Evolutionary conservation across 1,284 basidiomycete species (phyloP).

Genomic region (Ustilago nuda): DNA sequence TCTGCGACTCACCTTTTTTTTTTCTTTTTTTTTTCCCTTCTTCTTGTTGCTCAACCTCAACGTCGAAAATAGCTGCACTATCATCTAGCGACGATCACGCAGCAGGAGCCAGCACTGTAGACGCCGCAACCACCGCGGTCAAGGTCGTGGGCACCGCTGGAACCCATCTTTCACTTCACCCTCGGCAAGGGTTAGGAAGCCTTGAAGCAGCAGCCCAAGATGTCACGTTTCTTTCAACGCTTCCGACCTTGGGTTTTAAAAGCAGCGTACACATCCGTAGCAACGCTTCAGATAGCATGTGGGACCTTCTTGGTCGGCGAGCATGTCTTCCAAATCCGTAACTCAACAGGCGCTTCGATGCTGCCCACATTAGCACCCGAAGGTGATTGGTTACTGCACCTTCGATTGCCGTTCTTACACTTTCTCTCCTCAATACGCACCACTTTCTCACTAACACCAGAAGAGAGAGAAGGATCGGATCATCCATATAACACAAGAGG

Average conservation of each 20-base stretch:
- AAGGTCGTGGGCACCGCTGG: neutral
- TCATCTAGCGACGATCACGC: no score
- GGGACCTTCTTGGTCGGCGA: slow-evolving; percentile 51
- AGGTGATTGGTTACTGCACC: slow-evolving; percentile 59
- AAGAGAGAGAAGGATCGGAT: neutral
- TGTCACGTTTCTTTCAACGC: slow-evolving; percentile 9
- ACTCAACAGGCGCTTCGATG: slow-evolving; percentile 63
- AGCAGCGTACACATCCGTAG: slow-evolving; percentile 24
- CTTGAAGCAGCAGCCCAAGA: neutral
- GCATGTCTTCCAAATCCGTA: slow-evolving; percentile 56
- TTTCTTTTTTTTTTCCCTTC: no score
- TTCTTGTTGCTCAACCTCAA: neutral
- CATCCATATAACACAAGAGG: slow-evolving; percentile 12
- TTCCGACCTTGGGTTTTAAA: slow-evolving; percentile 17
- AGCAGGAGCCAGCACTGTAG: no score
- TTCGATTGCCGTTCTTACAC: slow-evolving; percentile 49
- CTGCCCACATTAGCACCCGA: slow-evolving; percentile 60
- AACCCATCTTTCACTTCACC: neutral
- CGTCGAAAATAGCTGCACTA: neutral
- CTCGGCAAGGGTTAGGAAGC: neutral
- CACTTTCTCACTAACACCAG: neutral
- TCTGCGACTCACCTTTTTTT: neutral
- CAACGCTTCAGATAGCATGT: slow-evolving; percentile 49
- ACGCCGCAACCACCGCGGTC: no score
- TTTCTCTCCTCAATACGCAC: slow-evolving; percentile 7